Conservation (phyloP, 352 stramenopile species). For the Globisporangium heterothallicum region DNA sequence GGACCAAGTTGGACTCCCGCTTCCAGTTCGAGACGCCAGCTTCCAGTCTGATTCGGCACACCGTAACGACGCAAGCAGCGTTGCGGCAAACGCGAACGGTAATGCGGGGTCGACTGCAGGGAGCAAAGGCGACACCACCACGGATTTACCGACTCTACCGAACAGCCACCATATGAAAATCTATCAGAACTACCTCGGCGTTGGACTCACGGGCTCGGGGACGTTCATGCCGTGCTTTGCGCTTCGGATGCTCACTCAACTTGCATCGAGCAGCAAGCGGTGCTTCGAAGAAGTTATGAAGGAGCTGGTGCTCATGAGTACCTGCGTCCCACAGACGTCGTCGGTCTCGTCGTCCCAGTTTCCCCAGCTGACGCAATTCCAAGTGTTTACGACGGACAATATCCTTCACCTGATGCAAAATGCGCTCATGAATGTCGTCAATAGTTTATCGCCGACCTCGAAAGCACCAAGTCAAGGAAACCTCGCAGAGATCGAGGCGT, state of each 20-base stretch:
- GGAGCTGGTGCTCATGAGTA: conserved; percentile 68
- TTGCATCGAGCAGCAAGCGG: conserved; percentile 61
- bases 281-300: conserved; percentile 76
- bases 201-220: conserved; percentile 52
- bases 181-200: conserved; percentile 76
- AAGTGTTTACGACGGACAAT: conserved; percentile 71
- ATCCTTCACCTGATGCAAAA: conserved; percentile 79
- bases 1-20: conserved; percentile 57
- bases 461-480: conserved; percentile 36
- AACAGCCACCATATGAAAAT: conserved; percentile 67
- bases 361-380: conserved; percentile 60
- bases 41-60: not conserved
- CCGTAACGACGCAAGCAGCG: not conserved
- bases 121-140: not conserved
- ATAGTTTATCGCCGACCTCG: conserved; percentile 45
- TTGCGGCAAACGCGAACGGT: not conserved
- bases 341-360: conserved; percentile 33
- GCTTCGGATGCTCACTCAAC: conserved; percentile 76
- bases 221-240: conserved; percentile 69
- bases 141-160: conserved; percentile 33
- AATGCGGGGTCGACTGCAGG: no score
- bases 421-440: conserved; percentile 56
- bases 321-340: conserved; percentile 38
- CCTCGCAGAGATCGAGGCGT: conserved; percentile 42
- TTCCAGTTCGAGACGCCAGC: conserved; percentile 17